Evolutionary conservation across 2,329 filamentous ascomycete species (phyloP), one percentile per base, ranked within the genome.

Genomic region (Nothophoma quercina): DNA sequence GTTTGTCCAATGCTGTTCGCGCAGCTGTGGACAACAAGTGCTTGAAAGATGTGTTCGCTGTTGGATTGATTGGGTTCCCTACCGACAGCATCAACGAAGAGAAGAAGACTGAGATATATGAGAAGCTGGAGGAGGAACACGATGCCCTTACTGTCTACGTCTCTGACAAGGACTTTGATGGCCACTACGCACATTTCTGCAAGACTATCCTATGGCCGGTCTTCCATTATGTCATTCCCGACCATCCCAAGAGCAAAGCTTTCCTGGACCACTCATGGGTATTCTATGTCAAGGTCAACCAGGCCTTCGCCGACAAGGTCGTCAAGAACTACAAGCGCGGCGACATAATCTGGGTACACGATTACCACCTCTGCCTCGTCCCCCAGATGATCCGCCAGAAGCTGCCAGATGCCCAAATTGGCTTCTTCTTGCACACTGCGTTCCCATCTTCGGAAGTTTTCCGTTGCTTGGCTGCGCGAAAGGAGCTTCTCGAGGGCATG

Each of bases 171-270:
- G 93, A 98, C 74, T 92, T 97, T 70, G 89, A 97, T 67, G 92
- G 93, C 1, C 93, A 96, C 76, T 98, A 98, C 70, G 86, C 88
- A 10, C 93, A 97, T 75, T 98, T 95, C 72, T 97, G 93, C 86
- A 98, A 98, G 79, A 91, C 93, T 69, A 96, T 98, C 48, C 81
- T 98, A 6, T 98, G 93, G 93, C 93, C 93, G 1, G 93, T 97
- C 55, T 96, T 98, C 75, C 93, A 98, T 76, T 98, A 98, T 74
- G 93, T 97, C 75, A 96, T 98, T 54, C 95, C 93, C 0, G 95
- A 98, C 71, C 96, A 96, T 70, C 93, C 93, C 21, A 96, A 96
- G 81, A 97, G 92, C 85, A 98, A 98, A 56, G 93, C 93, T 0
- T 98, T 96, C 73, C 89, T 96, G 73, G 93, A 98, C 64, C 93